Percentiles rank a stretch among this genome's conserved stretches.
phyloP scores from a whole-genome alignment of 257 asterid genomes.

The Lantana camara region DNA sequence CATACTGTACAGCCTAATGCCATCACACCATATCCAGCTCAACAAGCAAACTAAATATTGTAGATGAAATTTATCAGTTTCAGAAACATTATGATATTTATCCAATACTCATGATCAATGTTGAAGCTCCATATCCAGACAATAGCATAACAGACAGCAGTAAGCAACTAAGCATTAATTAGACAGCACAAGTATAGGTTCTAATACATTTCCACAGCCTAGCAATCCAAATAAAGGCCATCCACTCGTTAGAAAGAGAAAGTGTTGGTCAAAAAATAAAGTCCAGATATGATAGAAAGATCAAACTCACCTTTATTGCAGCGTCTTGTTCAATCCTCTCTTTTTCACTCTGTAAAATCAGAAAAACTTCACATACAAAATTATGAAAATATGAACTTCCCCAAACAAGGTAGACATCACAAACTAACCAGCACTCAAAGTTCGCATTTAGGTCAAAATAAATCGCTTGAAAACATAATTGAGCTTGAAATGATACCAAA shows the following conservation, averaged over 20 bases:
- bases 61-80: neutral
- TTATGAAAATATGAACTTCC: neutral
- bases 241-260: neutral
- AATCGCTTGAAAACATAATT: conserved; percentile 5
- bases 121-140: neutral
- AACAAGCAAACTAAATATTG: neutral
- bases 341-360: conserved; percentile 68
- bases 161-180: neutral
- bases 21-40: conserved; percentile 9
- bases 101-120: neutral
- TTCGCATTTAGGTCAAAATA: conserved; percentile 9
- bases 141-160: neutral
- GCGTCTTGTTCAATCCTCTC: conserved; percentile 79
- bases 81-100: conserved; percentile 6
- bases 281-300: neutral
- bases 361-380: conserved; percentile 28
- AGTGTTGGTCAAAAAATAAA: neutral
- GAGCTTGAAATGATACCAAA: neutral
- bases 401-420: neutral
- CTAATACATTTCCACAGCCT: neutral
- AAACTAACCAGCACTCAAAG: conserved; percentile 1
- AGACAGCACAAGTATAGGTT: neutral
- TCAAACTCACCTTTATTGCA: conserved; percentile 51
- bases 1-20: neutral
- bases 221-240: conserved; percentile 11